Conservation (phyloP, 208 protist genomes). For the Willaertia magna region DNA sequence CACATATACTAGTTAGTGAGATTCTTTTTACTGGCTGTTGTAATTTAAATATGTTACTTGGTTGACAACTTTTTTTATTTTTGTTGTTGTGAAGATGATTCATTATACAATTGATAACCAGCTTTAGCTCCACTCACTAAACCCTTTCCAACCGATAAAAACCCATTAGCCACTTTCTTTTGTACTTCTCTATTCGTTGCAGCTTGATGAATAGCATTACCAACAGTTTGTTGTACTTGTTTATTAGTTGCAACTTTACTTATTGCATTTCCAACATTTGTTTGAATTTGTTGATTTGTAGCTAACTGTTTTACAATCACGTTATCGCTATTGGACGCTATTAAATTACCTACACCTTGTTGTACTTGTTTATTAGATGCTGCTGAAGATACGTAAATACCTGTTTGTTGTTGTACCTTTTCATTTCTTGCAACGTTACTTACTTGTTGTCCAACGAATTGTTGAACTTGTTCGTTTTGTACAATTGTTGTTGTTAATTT, state of each 20-base stretch:
- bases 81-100: no score
- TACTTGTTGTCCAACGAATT: background rate
- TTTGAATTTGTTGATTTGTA: background rate
- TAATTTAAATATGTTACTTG: no score
- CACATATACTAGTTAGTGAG: no score
- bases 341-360: background rate
- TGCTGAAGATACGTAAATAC: background rate
- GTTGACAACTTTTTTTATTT: no score
- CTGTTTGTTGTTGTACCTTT: background rate
- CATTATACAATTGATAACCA: background rate
- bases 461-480: background rate
- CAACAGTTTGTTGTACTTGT: background rate
- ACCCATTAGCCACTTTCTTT: constrained; percentile 10
- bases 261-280: background rate
- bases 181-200: background rate
- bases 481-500: background rate
- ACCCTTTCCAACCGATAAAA: background rate
- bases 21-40: no score
- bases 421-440: background rate
- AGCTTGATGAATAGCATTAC: background rate
- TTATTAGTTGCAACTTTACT: background rate
- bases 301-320: background rate
- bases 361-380: background rate
- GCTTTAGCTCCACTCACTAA: background rate
- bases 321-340: background rate